Evolutionary conservation across 2,329 filamentous ascomycete species (phyloP), one percentile per base, ranked within the genome.

Genomic region (Colletotrichum camelliae): DNA sequence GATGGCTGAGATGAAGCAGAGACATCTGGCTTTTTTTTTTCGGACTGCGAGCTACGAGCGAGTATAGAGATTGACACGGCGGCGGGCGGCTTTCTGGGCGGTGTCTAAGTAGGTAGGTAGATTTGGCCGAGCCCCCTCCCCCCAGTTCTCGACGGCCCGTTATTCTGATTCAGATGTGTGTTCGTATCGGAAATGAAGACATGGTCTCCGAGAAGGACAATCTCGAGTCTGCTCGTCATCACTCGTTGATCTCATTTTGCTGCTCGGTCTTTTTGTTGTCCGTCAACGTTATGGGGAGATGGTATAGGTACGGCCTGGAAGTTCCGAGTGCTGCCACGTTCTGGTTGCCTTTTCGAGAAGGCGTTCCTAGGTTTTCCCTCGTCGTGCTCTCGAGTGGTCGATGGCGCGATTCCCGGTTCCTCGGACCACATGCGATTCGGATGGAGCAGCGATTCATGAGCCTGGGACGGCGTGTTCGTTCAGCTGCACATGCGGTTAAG

Each of bases 181-280:
- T 64, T 67, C 24, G 70, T 58, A 27, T 65, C 65, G 64, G 65
- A 61, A 13, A 74, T 55, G 64, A 52, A 35, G 29, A 62, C 13
- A 52, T 43, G 15, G 27, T 37, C 48, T 21, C 7, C 43, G 27
- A 62, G 31, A 21, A 48, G 43, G 16, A 52, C 24, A 58, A 52
- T 31, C 10, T 52, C 24, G 31, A 73, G 21, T 74, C 70, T 74
- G 57, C 43, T 69, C 70, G 74, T 76, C 74, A 74, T 76, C 58
- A 55, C 48, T 68, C 21, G 4, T 31, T 60, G 33, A 48, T 29
- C 58, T 43, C 21, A 55, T 29, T 33, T 21, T 39, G 24, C 16
- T 57, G 21, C 39, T 43, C 29, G 55, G 37, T 27, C 31, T 64
- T 35, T 18, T 35, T 15, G 58, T 61, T 8, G 10, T 39, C 61